A percentile compares a stretch with the other conserved stretches of the same genome.
These are phyloP conservation scores for Teunomyces kruisii DNA, from an alignment of 805 yeast species.

Conservation along the genomic window DNA sequence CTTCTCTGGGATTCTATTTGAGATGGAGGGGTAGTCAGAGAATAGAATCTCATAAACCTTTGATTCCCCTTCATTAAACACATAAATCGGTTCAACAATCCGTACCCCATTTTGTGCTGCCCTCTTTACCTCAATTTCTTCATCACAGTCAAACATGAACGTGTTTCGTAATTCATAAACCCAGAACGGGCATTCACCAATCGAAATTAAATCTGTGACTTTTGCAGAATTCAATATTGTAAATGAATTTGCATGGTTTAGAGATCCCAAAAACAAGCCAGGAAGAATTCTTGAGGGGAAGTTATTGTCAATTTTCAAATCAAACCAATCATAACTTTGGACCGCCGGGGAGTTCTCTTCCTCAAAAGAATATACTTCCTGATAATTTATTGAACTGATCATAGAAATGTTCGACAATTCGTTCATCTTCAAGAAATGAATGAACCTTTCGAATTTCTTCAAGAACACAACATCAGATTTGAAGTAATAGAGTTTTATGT, in stretches of 20 bases:
- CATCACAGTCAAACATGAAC: conserved; percentile 11
- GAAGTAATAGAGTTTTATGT: conserved; percentile 28
- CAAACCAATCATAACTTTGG: conserved; percentile 33
- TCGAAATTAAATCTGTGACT: conserved; percentile 27
- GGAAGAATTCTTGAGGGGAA: conserved; percentile 33
- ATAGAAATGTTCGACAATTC: conserved; percentile 2
- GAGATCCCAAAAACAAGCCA: conserved; percentile 32
- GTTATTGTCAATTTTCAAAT: conserved; percentile 28
- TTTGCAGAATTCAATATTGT: conserved; percentile 25
- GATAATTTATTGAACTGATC: conserved; percentile 2
- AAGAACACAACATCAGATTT: conserved; percentile 29
- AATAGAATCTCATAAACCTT: conserved; percentile 21
- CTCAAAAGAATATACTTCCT: conserved; percentile 8
- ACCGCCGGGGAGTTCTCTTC: not conserved
- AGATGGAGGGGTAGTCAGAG: conserved; percentile 1
- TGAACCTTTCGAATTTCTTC: conserved; percentile 28
- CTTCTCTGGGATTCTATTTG: conserved; percentile 7
- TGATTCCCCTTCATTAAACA: conserved; percentile 17
- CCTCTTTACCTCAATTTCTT: not conserved
- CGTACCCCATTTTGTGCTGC: conserved; percentile 1
- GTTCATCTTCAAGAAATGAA: conserved; percentile 22
- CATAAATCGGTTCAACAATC: conserved; percentile 15
- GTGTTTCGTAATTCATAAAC: conserved; percentile 13
- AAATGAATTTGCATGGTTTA: conserved; percentile 32
- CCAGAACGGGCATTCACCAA: conserved; percentile 40